phyloP scores from a whole-genome alignment of 805 yeast genomes.

The Cephaloascus albidus region DNA sequence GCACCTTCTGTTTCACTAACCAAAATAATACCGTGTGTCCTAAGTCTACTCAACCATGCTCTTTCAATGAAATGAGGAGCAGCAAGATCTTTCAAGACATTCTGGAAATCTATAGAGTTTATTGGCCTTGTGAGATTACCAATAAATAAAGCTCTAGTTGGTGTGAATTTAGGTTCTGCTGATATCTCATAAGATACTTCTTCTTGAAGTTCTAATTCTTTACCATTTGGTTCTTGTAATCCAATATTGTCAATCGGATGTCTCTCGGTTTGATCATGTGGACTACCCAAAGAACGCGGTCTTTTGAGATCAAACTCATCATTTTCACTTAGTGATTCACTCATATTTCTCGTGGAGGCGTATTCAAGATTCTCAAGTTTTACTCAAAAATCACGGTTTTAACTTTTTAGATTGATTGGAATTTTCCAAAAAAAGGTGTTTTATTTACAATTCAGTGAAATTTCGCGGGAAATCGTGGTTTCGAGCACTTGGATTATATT shows the following conservation, averaged over 20 bases:
- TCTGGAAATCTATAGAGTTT: constrained; percentile 27
- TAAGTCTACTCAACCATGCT: constrained; percentile 31
- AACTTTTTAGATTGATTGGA: no score
- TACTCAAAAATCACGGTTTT: no score
- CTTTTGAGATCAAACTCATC: no score
- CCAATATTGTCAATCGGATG: not conserved
- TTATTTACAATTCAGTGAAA: no score
- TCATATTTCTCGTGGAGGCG: no score
- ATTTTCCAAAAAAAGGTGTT: no score
- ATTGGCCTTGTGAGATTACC: constrained; percentile 31
- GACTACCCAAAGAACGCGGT: no score
- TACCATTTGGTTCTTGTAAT: not conserved
- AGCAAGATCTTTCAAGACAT: constrained; percentile 19
- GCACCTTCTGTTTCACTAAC: constrained; percentile 32
- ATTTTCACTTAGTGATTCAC: no score
- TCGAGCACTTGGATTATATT: no score
- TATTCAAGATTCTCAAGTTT: no score
- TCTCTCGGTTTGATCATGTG: no score
- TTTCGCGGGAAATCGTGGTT: no score
- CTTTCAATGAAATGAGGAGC: constrained; percentile 21
- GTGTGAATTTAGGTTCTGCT: constrained; percentile 20
- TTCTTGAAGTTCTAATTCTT: constrained; percentile 11
- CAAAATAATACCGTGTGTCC: constrained; percentile 34
- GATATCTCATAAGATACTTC: constrained; percentile 23
- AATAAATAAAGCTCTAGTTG: constrained; percentile 34